A percentile compares a stretch with the other conserved stretches of the same genome.
phyloP scores from a whole-genome alignment of 1,139 yeast genomes.

The Yamadazyma aaseri region DNA sequence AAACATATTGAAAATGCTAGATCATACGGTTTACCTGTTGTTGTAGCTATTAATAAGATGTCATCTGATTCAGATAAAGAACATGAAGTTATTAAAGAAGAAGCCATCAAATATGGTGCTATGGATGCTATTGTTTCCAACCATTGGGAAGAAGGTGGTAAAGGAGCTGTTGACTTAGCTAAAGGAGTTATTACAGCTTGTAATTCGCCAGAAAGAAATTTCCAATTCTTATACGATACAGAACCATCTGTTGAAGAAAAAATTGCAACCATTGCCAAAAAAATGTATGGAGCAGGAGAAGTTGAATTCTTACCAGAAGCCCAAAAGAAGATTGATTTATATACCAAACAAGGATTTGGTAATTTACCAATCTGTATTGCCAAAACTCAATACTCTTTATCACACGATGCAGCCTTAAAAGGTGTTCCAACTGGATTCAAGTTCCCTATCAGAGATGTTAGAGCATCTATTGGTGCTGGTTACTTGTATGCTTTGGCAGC shows the following conservation, averaged over 20 bases:
- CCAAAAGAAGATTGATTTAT: conserved; percentile 74
- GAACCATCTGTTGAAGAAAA: conserved; percentile 78
- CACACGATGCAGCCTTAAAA: conserved; percentile 90
- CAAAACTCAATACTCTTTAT: conserved; percentile 93
- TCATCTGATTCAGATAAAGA: conserved; percentile 81
- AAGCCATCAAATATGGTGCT: conserved; percentile 92
- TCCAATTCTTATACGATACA: conserved; percentile 72
- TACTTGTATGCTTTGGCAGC: conserved; percentile 96
- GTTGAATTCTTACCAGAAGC: conserved; percentile 89
- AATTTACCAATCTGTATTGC: conserved; percentile 95
- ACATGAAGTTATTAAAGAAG: conserved; percentile 80
- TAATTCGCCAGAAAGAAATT: conserved; percentile 48
- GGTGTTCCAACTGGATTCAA: conserved; percentile 95
- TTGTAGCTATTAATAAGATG: conserved; percentile 94
- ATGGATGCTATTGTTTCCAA: conserved; percentile 88
- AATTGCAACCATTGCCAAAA: conserved; percentile 76
- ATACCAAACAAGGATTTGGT: conserved; percentile 88
- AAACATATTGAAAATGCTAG: conserved; percentile 90
- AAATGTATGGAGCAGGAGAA: conserved; percentile 93
- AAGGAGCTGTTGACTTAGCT: conserved; percentile 88
- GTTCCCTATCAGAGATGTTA: conserved; percentile 91
- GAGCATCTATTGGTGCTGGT: conserved; percentile 96
- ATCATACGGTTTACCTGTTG: conserved; percentile 87
- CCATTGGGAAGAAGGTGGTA: conserved; percentile 99
- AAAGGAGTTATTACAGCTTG: conserved; percentile 79